Conservation (phyloP, 2,329 filamentous ascomycete genomes). For the Ophioceras dolichostomum region DNA sequence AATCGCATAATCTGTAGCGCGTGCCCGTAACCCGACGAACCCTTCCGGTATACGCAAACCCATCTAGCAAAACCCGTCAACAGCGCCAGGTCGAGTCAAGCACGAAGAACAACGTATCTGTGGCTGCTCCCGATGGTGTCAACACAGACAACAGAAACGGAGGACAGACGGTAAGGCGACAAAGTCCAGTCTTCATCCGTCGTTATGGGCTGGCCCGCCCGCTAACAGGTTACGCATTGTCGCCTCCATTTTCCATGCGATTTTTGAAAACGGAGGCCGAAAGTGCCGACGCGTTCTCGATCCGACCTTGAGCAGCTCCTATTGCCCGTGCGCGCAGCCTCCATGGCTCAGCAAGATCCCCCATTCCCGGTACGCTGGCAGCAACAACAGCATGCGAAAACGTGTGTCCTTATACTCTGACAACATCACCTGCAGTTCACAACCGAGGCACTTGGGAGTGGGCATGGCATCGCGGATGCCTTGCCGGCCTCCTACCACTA, state of each 20-base stretch:
- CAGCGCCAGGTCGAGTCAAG: neutral
- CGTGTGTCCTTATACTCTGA: slow-evolving; percentile 2
- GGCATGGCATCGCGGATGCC: slow-evolving; percentile 2
- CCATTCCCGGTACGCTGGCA: slow-evolving; percentile 4
- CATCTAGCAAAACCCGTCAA: neutral
- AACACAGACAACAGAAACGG: slow-evolving; percentile 1
- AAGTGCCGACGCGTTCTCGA: neutral
- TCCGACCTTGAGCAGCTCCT: neutral
- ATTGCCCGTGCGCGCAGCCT: neutral
- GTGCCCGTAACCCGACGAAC: neutral
- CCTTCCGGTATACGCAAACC: neutral
- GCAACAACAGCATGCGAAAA: slow-evolving; percentile 1
- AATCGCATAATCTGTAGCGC: neutral
- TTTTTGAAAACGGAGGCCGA: neutral
- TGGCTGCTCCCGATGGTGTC: slow-evolving; percentile 4
- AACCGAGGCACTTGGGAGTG: slow-evolving; percentile 4
- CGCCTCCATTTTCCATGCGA: slow-evolving; percentile 1
- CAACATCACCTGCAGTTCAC: slow-evolving; percentile 3
- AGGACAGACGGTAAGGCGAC: slow-evolving; percentile 2
- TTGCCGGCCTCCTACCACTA: slow-evolving; percentile 8
- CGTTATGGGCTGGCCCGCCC: slow-evolving; percentile 3
- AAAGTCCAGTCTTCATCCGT: slow-evolving; percentile 3
- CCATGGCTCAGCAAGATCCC: slow-evolving; percentile 2
- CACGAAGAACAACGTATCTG: neutral
- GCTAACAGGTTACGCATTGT: slow-evolving; percentile 4